Conservation (phyloP, 2,329 filamentous ascomycete genomes). For the Colletotrichum orbiculare region DNA sequence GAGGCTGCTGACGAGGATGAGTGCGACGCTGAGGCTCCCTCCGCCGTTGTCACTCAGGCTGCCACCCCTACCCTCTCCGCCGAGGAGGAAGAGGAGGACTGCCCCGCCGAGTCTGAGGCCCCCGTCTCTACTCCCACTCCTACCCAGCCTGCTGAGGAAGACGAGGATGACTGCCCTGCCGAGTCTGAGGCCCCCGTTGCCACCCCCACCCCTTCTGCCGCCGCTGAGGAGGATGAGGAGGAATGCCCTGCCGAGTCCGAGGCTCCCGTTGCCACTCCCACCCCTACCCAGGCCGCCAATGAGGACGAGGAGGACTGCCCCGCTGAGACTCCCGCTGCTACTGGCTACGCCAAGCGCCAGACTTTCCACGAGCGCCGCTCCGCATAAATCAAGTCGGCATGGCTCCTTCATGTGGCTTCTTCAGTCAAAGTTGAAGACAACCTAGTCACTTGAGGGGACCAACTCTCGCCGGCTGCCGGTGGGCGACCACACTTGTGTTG, state of each 20-base stretch:
- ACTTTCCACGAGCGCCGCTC: constrained; percentile 35
- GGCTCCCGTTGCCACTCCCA: constrained; percentile 10
- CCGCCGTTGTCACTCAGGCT: neutral
- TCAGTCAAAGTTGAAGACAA: neutral
- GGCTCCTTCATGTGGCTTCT: neutral
- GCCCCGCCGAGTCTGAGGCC: constrained; percentile 23
- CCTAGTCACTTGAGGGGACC: neutral
- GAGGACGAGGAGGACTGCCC: constrained; percentile 34
- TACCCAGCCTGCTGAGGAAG: constrained; percentile 11
- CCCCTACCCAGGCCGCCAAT: constrained; percentile 16
- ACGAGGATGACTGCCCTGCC: constrained; percentile 32
- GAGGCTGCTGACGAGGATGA: constrained; percentile 13
- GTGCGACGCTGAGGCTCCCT: constrained; percentile 4
- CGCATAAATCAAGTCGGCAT: constrained; percentile 5
- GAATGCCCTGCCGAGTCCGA: constrained; percentile 31
- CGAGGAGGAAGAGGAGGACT: constrained; percentile 25
- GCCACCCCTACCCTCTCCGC: neutral
- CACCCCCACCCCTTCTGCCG: constrained; percentile 5
- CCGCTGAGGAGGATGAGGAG: constrained; percentile 12
- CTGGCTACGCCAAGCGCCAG: constrained; percentile 32
- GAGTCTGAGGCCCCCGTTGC: constrained; percentile 20
- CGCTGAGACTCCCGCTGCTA: constrained; percentile 20
- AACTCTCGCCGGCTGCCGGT: constrained; percentile 6
- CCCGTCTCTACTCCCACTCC: constrained; percentile 15
- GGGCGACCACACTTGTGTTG: constrained; percentile 19